Percentiles rank a stretch among this genome's conserved stretches.
These are phyloP conservation scores for Abelmoschus esculentus DNA, from an alignment of 345 rosid species.

Conservation along the genomic window DNA sequence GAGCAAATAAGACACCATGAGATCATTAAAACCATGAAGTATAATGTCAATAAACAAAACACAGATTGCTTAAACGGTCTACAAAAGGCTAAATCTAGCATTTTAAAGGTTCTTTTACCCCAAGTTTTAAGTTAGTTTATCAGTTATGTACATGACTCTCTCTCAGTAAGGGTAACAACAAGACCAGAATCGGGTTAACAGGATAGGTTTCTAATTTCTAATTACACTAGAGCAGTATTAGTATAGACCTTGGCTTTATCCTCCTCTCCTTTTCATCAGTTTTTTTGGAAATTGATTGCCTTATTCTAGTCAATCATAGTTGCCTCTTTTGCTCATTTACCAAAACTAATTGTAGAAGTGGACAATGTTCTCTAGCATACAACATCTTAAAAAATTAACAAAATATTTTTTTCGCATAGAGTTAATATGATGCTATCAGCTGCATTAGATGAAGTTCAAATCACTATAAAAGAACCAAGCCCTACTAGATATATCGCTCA, in stretches of 20 bases:
- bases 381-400: not conserved
- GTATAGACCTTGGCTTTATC: not conserved
- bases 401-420: not conserved
- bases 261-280: not conserved
- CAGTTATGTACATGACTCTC: not conserved
- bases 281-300: not conserved
- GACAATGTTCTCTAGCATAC: not conserved
- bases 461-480: not conserved
- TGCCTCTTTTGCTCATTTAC: not conserved
- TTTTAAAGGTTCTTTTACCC: not conserved
- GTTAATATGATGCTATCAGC: not conserved
- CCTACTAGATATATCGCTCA: not conserved
- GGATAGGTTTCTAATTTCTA: not conserved
- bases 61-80: not conserved
- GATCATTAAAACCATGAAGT: not conserved
- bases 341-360: not conserved
- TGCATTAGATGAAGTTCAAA: not conserved
- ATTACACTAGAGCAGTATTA: not conserved
- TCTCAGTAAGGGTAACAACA: not conserved
- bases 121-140: not conserved
- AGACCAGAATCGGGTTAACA: not conserved
- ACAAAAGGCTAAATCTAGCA: too few relatives aligned
- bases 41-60: not conserved
- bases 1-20: not conserved
- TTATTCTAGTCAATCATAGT: not conserved